Percentiles rank a stretch among this genome's conserved stretches.
phyloP scores from a whole-genome alignment of 2,329 filamentous ascomycete genomes.

The Colletotrichum musicola region DNA sequence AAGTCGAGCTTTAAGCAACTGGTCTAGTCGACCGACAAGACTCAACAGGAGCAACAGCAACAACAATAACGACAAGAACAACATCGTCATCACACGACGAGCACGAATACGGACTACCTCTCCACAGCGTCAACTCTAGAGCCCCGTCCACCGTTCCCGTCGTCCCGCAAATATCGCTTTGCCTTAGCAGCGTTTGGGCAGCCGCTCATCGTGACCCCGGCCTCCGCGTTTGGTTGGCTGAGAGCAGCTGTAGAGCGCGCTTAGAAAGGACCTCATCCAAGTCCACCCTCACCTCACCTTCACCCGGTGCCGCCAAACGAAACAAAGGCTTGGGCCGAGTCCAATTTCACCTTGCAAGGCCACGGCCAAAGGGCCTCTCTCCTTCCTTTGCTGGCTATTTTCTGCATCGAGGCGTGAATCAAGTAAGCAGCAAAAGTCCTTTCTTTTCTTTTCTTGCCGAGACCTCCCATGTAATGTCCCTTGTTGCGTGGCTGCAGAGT shows the following conservation, averaged over 20 bases:
- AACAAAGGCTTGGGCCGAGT: conserved; percentile 28
- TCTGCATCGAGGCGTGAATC: conserved; percentile 31
- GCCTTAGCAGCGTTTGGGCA: conserved; percentile 41
- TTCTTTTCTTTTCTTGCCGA: conserved; percentile 8
- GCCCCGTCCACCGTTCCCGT: conserved; percentile 2
- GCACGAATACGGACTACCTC: conserved; percentile 19
- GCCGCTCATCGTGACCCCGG: conserved; percentile 39
- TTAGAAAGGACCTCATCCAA: conserved; percentile 31
- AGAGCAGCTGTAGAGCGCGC: conserved; percentile 39
- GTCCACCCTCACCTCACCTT: conserved; percentile 20
- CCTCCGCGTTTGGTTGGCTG: conserved; percentile 40
- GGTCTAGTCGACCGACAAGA: conserved; percentile 15
- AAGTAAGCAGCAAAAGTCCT: conserved; percentile 31
- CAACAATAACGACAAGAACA: neutral
- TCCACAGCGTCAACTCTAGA: neutral
- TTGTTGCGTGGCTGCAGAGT: conserved; percentile 28
- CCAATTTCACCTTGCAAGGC: conserved; percentile 33
- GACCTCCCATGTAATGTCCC: neutral
- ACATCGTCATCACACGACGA: conserved; percentile 6
- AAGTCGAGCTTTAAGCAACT: conserved; percentile 35
- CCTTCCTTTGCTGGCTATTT: conserved; percentile 14
- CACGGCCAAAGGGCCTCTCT: conserved; percentile 26
- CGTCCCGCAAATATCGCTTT: conserved; percentile 34
- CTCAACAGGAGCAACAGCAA: conserved; percentile 32
- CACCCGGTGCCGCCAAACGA: conserved; percentile 32